phyloP scores from a whole-genome alignment of 331 rosid species.

The Stylosanthes scabra region DNA sequence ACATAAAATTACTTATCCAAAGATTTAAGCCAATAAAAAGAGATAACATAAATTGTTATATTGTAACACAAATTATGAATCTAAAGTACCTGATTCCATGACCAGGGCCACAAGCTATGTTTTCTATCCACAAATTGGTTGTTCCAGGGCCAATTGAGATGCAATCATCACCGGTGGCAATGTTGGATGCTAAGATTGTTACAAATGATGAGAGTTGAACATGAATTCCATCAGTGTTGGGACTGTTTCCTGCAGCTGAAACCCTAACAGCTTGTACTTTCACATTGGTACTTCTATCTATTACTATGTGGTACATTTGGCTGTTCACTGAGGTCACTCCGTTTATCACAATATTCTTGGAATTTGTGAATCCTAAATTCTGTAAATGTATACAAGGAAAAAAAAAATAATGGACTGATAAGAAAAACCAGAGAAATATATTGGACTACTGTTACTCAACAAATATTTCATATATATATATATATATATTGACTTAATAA shows the following conservation, averaged over 20 bases:
- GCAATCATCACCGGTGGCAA: slow-evolving; percentile 69
- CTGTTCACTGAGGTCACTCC: slow-evolving; percentile 62
- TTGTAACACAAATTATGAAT: no score
- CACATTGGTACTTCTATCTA: slow-evolving; percentile 59
- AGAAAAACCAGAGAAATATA: not conserved
- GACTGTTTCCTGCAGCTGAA: slow-evolving; percentile 54
- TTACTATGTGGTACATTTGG: slow-evolving; percentile 65
- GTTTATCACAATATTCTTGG: slow-evolving; percentile 49
- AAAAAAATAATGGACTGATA: no score
- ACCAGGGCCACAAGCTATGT: slow-evolving; percentile 70
- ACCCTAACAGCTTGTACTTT: slow-evolving; percentile 52
- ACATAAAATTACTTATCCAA: no score
- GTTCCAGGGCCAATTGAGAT: slow-evolving; percentile 78
- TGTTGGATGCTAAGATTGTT: slow-evolving; percentile 55
- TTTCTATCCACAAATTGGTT: slow-evolving; percentile 64
- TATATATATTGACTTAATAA: no score
- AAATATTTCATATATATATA: no score
- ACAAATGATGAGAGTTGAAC: slow-evolving; percentile 59
- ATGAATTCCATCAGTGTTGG: slow-evolving; percentile 73
- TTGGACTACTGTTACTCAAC: not conserved
- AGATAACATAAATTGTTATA: no score
- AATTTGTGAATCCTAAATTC: slow-evolving; percentile 53
- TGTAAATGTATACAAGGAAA: not conserved
- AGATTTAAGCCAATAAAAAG: no score
- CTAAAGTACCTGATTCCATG: slow-evolving; percentile 65